Percentiles rank a stretch among this genome's conserved stretches.
Evolutionary conservation across 2,329 filamentous ascomycete genomes (phyloP).

Genomic region (Fusarium redolens): DNA sequence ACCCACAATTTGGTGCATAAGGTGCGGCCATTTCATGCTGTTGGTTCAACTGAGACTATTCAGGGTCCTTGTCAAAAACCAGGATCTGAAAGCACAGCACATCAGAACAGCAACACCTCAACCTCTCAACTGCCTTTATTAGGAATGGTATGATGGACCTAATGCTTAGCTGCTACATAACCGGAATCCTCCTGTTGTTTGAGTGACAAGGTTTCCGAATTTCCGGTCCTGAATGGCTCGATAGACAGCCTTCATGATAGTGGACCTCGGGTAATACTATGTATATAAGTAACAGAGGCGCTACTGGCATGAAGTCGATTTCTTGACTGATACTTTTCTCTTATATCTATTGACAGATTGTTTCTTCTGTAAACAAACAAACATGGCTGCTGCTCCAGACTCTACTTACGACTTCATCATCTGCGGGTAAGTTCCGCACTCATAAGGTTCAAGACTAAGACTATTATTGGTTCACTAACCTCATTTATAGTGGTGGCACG

Average conservation of each 20-base stretch:
- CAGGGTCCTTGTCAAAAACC: background rate
- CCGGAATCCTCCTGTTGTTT: background rate
- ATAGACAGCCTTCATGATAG: background rate
- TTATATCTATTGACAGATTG: background rate
- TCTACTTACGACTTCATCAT: conserved; percentile 49
- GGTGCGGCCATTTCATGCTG: conserved; percentile 12
- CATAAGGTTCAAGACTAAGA: background rate
- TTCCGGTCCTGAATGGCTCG: background rate
- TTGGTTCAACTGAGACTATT: conserved; percentile 6
- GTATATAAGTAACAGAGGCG: background rate
- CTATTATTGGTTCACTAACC: background rate
- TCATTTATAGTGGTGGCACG: conserved; percentile 48
- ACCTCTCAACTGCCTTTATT: conserved; percentile 1
- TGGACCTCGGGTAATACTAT: background rate
- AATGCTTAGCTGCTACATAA: conserved; percentile 1
- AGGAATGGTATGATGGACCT: conserved; percentile 8
- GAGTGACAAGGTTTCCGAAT: background rate
- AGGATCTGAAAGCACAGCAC: background rate
- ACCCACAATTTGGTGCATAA: conserved; percentile 2
- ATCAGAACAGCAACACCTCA: background rate
- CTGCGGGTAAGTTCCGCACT: conserved; percentile 46
- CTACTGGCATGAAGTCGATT: background rate
- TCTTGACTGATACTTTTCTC: background rate
- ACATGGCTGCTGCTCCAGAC: conserved; percentile 35
- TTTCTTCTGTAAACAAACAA: background rate